Conservation (phyloP, 1,284 basidiomycete species). For the Hemileia vastatrix region DNA sequence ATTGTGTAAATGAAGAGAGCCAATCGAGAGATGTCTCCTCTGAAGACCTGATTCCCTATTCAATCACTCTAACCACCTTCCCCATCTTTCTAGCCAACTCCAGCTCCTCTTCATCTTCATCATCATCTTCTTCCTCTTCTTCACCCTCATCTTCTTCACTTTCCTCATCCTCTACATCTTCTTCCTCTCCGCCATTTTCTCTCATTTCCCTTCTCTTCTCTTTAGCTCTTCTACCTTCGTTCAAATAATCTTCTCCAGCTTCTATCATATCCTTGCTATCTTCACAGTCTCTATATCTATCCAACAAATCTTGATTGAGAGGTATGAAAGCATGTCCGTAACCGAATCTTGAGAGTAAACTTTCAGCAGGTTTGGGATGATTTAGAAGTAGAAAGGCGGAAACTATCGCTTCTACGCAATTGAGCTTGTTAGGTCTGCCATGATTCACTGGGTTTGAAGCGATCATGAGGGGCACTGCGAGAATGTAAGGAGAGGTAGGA, state of each 20-base stretch:
- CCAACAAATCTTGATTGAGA: constrained; percentile 13
- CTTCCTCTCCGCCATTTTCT: no score
- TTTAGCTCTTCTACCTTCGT: constrained; percentile 6
- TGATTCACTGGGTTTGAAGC: constrained; percentile 92
- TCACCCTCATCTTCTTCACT: no score
- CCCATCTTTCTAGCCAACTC: no score
- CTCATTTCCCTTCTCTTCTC: no score
- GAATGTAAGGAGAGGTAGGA: constrained; percentile 79
- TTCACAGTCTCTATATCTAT: constrained; percentile 12
- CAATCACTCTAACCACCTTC: no score
- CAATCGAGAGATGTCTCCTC: no score
- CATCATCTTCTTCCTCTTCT: no score
- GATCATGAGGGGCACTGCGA: constrained; percentile 76
- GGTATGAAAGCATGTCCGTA: constrained; percentile 5
- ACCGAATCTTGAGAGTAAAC: constrained; percentile 46
- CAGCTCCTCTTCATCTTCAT: no score
- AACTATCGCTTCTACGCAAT: constrained; percentile 79
- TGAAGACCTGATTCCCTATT: no score
- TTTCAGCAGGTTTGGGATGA: constrained; percentile 67
- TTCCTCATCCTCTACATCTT: no score
- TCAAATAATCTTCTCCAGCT: constrained; percentile 1
- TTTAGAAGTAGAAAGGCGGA: constrained; percentile 87
- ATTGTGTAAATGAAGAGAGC: no score
- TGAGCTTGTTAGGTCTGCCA: constrained; percentile 76
- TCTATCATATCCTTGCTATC: constrained; percentile 5